A percentile compares a stretch with the other conserved stretches of the same genome.
Evolutionary conservation across 2,329 filamentous ascomycete genomes (phyloP).

Genomic region (Diaporthe amygdali): DNA sequence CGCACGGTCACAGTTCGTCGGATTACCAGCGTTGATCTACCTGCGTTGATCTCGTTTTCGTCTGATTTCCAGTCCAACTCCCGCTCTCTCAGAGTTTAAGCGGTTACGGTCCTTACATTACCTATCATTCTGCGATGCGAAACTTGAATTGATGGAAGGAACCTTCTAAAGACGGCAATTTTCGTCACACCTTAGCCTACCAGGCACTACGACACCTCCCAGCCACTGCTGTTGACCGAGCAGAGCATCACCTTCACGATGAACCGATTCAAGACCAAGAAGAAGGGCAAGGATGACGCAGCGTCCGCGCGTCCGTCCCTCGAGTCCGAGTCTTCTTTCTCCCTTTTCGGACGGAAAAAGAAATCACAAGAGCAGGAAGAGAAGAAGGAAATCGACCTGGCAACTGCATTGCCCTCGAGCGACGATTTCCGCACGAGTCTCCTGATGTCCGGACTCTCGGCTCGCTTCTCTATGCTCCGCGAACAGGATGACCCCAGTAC

Average conservation of each 20-base stretch:
- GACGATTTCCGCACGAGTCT: conserved; percentile 96
- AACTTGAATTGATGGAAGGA: conserved; percentile 17
- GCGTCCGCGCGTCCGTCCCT: conserved; percentile 51
- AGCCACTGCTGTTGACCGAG: conserved; percentile 5
- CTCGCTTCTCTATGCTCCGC: conserved; percentile 93
- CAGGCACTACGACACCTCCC: background rate
- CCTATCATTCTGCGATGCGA: background rate
- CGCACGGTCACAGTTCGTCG: background rate
- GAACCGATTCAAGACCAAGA: conserved; percentile 80
- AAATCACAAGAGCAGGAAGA: conserved; percentile 60
- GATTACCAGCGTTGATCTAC: background rate
- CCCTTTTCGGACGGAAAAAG: conserved; percentile 63
- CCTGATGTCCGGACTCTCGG: conserved; percentile 92
- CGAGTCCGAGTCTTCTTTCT: conserved; percentile 54
- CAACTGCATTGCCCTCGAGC: conserved; percentile 74
- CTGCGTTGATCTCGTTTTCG: background rate
- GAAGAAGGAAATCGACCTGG: conserved; percentile 74
- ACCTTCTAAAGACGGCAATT: conserved; percentile 3
- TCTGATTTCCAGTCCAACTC: background rate
- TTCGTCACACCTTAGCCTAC: background rate
- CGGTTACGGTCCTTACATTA: background rate
- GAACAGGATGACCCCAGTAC: conserved; percentile 93
- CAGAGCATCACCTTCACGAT: conserved; percentile 47
- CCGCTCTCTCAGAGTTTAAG: background rate
- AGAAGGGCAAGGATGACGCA: conserved; percentile 67